These are phyloP conservation scores for Populus davidiana DNA, from an alignment of 345 rosid genomes.

Conservation along the genomic window DNA sequence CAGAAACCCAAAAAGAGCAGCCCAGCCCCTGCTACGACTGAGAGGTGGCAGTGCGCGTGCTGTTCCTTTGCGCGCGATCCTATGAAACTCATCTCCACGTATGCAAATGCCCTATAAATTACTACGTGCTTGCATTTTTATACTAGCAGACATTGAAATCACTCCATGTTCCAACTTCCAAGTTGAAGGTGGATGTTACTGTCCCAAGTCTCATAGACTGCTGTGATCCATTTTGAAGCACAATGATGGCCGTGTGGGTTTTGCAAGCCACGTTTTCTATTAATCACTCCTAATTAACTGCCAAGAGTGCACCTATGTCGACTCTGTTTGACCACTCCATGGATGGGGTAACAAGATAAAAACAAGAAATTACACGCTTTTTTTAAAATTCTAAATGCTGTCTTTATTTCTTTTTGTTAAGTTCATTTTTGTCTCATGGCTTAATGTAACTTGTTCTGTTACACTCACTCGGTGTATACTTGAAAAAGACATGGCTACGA, in stretches of 20 bases:
- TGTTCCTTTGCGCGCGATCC: constrained; percentile 47
- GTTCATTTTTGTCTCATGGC: background rate
- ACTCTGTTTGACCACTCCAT: background rate
- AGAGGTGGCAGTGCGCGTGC: constrained; percentile 47
- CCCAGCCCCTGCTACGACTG: background rate
- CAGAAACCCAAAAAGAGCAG: constrained; percentile 7
- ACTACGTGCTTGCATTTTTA: background rate
- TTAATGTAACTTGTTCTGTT: background rate
- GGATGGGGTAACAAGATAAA: background rate
- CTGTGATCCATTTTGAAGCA: constrained; percentile 21
- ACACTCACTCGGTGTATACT: no score
- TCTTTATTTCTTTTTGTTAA: background rate
- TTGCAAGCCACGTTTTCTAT: constrained; percentile 9
- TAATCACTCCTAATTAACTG: background rate
- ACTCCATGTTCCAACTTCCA: constrained; percentile 11
- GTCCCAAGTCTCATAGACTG: constrained; percentile 1
- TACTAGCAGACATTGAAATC: background rate
- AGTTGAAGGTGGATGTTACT: background rate
- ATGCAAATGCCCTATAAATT: background rate
- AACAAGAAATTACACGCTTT: background rate
- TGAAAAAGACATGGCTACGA: no score
- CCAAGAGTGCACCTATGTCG: background rate
- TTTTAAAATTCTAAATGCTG: background rate
- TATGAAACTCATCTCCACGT: constrained; percentile 1
- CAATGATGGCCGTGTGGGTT: constrained; percentile 14